Evolutionary conservation across 495 filamentous ascomycete species (phyloP), one percentile per base, ranked within the genome.

Genomic region (Lepidopterella palustris): DNA sequence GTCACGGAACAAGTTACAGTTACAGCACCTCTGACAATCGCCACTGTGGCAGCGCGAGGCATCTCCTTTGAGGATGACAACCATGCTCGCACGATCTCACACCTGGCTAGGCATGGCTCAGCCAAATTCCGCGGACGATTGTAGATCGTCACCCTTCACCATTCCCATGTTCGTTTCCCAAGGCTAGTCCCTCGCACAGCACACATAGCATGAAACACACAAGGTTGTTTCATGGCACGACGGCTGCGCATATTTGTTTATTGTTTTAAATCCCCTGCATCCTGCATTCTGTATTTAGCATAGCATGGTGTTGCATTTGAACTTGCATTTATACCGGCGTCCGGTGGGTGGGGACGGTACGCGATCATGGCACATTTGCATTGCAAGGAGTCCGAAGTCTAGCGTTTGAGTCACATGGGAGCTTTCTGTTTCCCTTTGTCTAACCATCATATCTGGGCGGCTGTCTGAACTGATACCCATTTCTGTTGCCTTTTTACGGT

Each of bases 1-100:
- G 56, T 59, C 23, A 64, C 61, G 8, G 31, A 56, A 25, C 21
- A 5, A 8, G 47, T 64, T 11, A 64, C 61, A 13, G 53, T 60
- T 18, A 64, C 61, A 18, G 61, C 57, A 5, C 39, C 61, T 9
- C 20, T 50, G 8, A 50, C 21, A 5, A 50, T 27, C 9, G 47
- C 47, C 11, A 50, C 47, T 15, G 21, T 25, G 4, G 20, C 47
- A 5, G 18, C 47, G 20, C 47, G 47, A 8, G 47, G 8, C 24
- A 24, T 50, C 4, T 15, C 47, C 23, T 42, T 18, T 3, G 18
- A 11, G 35, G 35, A 42, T 11, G 47, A 27, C 24, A 27, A 27
- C 21, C 11, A 21, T 26, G 47, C 21, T 15, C 21, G 15, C 15
- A 13, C n/a, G 21, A 27, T 21, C 21, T 21, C 47, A 27, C 2